Evolutionary conservation across 352 stramenopile species (phyloP).

Genomic region (Globisporangium radiosum): DNA sequence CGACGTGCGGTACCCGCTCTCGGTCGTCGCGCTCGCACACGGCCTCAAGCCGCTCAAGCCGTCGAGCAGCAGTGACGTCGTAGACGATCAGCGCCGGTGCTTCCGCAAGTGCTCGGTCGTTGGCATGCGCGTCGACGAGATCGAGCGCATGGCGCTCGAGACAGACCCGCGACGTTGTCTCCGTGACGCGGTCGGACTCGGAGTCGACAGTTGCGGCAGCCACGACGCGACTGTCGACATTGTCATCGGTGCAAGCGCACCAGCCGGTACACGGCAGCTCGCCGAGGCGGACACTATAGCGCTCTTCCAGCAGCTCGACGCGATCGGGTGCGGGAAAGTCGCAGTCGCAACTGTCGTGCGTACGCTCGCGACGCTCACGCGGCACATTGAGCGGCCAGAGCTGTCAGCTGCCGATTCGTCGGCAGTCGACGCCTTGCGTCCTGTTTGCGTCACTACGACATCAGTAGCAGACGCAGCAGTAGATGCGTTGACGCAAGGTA

Average conservation of each 20-base stretch:
- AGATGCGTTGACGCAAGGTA: neutral
- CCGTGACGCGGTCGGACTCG: neutral
- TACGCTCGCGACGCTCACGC: slow-evolving; percentile 35
- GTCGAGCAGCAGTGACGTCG: slow-evolving; percentile 2
- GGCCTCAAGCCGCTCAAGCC: slow-evolving; percentile 18
- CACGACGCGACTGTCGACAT: neutral
- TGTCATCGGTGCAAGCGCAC: neutral
- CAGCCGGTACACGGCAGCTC: neutral
- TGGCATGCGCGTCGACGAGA: slow-evolving; percentile 28
- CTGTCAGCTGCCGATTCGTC: neutral
- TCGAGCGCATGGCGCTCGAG: slow-evolving; percentile 25
- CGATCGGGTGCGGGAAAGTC: slow-evolving; percentile 42
- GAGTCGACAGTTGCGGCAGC: neutral
- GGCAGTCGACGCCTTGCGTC: no score
- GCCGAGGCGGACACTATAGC: slow-evolving; percentile 9
- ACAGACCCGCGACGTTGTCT: slow-evolving; percentile 14
- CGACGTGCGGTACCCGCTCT: slow-evolving; percentile 30
- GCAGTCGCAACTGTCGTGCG: slow-evolving; percentile 24
- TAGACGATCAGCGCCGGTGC: slow-evolving; percentile 25
- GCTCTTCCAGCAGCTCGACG: slow-evolving; percentile 52
- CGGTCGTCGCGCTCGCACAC: slow-evolving; percentile 11
- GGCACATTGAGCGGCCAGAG: slow-evolving; percentile 23
- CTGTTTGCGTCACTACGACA: neutral
- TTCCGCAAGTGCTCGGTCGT: slow-evolving; percentile 31
- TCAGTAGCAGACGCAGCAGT: neutral